phyloP scores from a whole-genome alignment of 176 grass and related monocot species.

The Typha latifolia region DNA sequence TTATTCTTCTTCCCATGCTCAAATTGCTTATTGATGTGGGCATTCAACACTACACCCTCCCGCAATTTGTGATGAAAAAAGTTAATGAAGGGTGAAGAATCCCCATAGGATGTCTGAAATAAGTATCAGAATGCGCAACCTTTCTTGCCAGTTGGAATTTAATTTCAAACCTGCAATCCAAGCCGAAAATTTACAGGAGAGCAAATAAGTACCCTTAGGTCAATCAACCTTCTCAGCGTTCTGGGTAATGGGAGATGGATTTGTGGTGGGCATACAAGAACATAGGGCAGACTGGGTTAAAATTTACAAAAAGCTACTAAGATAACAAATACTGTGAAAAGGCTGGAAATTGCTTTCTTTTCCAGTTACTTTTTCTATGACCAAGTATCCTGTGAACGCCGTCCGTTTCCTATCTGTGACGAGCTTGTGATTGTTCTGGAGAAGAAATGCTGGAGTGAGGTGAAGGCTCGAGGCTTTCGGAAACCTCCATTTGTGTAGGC shows the following conservation, averaged over 20 bases:
- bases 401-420: constrained; percentile 48
- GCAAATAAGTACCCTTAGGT: neutral
- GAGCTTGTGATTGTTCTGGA: constrained; percentile 68
- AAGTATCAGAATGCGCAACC: no score
- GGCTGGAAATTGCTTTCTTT: neutral
- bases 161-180: no score
- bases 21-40: no score
- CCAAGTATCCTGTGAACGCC: neutral
- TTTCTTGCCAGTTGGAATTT: no score
- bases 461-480: constrained; percentile 50
- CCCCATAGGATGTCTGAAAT: no score
- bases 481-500: constrained; percentile 56
- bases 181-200: neutral
- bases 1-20: no score
- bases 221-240: neutral
- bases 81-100: no score
- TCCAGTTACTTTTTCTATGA: neutral
- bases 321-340: neutral
- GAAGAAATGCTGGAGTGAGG: constrained; percentile 66
- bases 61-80: no score
- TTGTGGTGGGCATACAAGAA: neutral
- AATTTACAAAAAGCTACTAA: neutral
- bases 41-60: no score
- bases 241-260: neutral
- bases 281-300: neutral